Conservation (phyloP, 1,284 basidiomycete genomes). For the Pseudozyma pruni region DNA sequence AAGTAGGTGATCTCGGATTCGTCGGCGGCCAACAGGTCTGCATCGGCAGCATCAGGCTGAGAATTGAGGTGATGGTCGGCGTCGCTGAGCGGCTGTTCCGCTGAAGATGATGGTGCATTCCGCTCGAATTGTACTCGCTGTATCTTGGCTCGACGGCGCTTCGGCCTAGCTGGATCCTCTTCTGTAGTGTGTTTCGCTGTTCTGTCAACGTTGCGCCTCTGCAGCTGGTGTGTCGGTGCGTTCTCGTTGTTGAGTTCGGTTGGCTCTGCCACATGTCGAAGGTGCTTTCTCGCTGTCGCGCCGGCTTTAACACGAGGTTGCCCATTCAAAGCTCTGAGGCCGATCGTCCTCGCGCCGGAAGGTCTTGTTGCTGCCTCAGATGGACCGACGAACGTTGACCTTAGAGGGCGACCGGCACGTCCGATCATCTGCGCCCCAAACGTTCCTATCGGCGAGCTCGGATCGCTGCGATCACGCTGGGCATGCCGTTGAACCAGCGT, state of each 20-base stretch:
- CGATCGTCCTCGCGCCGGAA: constrained; percentile 4
- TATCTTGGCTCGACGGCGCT: constrained; percentile 17
- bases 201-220: not conserved
- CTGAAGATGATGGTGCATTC: not conserved
- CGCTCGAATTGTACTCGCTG: constrained; percentile 22
- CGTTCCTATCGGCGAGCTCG: constrained; percentile 29
- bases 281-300: not conserved
- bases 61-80: constrained; percentile 26
- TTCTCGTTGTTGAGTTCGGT: constrained; percentile 12
- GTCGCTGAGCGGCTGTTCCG: constrained; percentile 28
- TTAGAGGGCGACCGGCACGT: constrained; percentile 1
- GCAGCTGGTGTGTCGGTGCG: not conserved
- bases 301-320: not conserved
- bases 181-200: constrained; percentile 2
- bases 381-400: constrained; percentile 4
- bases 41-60: constrained; percentile 15
- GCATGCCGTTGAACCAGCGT: constrained; percentile 5
- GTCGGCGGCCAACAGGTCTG: constrained; percentile 7
- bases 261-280: not conserved
- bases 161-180: not conserved
- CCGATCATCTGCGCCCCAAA: constrained; percentile 14
- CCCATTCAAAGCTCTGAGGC: not conserved
- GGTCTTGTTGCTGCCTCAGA: not conserved
- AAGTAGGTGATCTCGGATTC: constrained; percentile 43
- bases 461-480: constrained; percentile 7